These are phyloP conservation scores for Penicillium crustosum DNA, from an alignment of 2,329 filamentous ascomycete species.

Conservation along the genomic window DNA sequence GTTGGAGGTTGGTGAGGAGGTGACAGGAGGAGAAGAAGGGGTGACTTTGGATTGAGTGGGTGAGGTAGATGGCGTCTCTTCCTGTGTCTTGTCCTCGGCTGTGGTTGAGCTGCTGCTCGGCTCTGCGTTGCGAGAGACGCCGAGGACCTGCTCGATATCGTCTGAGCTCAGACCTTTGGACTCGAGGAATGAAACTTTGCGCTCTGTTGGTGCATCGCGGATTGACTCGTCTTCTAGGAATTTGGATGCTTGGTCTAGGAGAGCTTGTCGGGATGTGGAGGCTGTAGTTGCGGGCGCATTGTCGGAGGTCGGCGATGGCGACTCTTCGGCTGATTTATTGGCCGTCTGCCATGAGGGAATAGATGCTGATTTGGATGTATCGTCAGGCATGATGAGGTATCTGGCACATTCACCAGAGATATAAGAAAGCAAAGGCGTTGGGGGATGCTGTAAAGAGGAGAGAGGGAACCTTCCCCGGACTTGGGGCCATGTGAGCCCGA, in stretches of 20 bases:
- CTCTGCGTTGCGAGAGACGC: constrained; percentile 36
- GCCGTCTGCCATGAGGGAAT: constrained; percentile 44
- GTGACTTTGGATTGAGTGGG: constrained; percentile 10
- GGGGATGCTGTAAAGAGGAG: constrained; percentile 3
- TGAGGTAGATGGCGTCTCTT: constrained; percentile 10
- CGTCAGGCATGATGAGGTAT: constrained; percentile 33
- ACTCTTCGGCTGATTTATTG: constrained; percentile 34
- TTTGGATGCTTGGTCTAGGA: constrained; percentile 66
- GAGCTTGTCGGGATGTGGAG: constrained; percentile 30
- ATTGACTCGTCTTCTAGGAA: constrained; percentile 78
- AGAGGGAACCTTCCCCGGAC: constrained; percentile 24
- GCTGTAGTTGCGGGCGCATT: constrained; percentile 20
- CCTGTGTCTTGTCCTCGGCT: constrained; percentile 15
- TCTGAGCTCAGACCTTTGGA: constrained; percentile 69
- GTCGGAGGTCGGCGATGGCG: constrained; percentile 27
- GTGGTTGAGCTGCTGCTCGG: constrained; percentile 19
- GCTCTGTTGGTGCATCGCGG: constrained; percentile 64
- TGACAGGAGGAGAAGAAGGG: constrained; percentile 4
- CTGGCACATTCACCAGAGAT: background rate
- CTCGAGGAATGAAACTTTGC: constrained; percentile 73
- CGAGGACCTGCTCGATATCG: constrained; percentile 69
- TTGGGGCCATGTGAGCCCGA: constrained; percentile 28
- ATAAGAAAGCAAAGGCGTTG: background rate
- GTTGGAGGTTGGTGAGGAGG: constrained; percentile 13
- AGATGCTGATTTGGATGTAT: constrained; percentile 33